Conservation (phyloP, 192 early-diverging fungal genomes). For the Oehlia diaphana region DNA sequence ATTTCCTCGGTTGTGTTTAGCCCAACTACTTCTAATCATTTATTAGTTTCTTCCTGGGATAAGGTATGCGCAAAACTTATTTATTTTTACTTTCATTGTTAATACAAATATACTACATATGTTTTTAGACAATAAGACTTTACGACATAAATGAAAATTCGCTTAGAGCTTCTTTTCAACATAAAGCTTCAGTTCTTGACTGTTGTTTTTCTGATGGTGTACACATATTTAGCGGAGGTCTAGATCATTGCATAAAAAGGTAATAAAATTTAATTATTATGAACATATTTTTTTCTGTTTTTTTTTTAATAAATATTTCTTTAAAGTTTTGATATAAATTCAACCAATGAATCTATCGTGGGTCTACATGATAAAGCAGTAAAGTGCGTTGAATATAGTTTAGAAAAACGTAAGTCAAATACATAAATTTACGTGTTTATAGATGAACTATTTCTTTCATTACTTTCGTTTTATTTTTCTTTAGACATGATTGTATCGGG, state of each 20-base stretch:
- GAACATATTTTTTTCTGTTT: background rate
- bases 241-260: slow-evolving; percentile 67
- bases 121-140: slow-evolving; percentile 66
- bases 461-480: background rate
- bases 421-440: background rate
- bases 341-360: slow-evolving; percentile 54
- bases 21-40: slow-evolving; percentile 58
- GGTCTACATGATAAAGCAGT: slow-evolving; percentile 83
- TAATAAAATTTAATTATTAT: slow-evolving; percentile 35
- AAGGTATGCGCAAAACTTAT: slow-evolving; percentile 50
- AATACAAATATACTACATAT: background rate
- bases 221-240: slow-evolving; percentile 71
- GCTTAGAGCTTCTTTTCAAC: slow-evolving; percentile 55
- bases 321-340: slow-evolving; percentile 64
- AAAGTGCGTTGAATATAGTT: slow-evolving; percentile 63
- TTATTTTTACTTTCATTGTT: background rate
- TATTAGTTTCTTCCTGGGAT: slow-evolving; percentile 92
- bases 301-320: background rate
- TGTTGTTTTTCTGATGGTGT: slow-evolving; percentile 66
- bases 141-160: slow-evolving; percentile 76
- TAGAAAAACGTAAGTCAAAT: slow-evolving; percentile 41
- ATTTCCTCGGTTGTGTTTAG: slow-evolving; percentile 77
- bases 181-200: slow-evolving; percentile 76
- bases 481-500: slow-evolving; percentile 76
- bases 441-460: background rate